Base-by-base conservation (phyloP, 75 land plant genomes). In the Ceratopteris richardii region DNA sequence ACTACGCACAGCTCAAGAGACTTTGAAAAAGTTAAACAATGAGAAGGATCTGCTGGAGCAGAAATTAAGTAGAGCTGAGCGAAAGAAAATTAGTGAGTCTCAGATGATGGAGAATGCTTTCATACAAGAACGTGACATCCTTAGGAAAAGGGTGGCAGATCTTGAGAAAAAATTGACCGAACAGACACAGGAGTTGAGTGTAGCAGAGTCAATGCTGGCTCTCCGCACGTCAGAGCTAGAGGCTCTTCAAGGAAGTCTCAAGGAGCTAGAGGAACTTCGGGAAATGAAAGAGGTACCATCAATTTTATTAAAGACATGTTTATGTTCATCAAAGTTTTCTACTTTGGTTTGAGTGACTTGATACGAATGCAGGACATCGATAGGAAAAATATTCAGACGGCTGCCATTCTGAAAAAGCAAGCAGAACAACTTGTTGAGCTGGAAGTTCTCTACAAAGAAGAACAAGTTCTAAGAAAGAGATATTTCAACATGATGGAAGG, bases 401-500 rank as follows among this genome's bases (percentile, higher is more conserved):
- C 99, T 59, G 69, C 73, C 10, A 83, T 95, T 58, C 75, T 95
- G 64, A 95, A 80, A 66, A 87, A 82, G 69, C 99, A 95, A 77
- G 96, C 78, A 0, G 81, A 66, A 27, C 99, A 95, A 54, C 56
- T 95, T 40, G 79, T 68, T 71, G 91, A 95, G 63, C 48, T 95
- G 19, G 99, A 90, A 71, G 42, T 53, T 33, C 83, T 69, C 12
- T 94, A 94, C 71, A 88, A 81, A 47, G 95, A 88, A 62, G 98
- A 94, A 48, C 98, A 88, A 77, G 63, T 82, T 54, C 62, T 94
- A 44, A 66, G 98, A 51, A 94, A 94, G 58, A 80, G 95, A n/a
- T 94, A 88, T 58, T 94, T 88, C 66, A 94, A 94, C 62, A 85
- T 69, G 57, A 94, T 94, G 55, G 95, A 94, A 88, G 98, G 98